Evolutionary conservation across 208 protist genomes (phyloP), one percentile per base, ranked within the genome.

Genomic region (Leishmania lainsoni): DNA sequence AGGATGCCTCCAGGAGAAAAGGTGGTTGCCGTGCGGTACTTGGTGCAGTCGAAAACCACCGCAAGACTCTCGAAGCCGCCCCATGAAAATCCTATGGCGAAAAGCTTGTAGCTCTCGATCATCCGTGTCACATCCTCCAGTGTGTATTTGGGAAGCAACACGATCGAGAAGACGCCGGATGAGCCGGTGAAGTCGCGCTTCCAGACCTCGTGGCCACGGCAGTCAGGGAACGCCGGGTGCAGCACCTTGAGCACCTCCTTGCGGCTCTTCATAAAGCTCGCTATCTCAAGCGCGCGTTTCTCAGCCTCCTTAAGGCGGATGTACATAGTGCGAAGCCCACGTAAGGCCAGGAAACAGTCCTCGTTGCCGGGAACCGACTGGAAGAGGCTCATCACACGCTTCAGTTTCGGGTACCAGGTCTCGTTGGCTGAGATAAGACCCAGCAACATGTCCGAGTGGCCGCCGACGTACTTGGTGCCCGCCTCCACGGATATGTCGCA

Each of bases 401-500:
- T 68, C 48, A 88, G 58, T 70, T 85, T 81, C 26, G 78, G 85
- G 54, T 80, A 79, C 78, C 76, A 83, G 75, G 54, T 51, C 63
- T 70, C 81, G 63, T 85, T 88, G 48, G 81, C 73, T 14, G 85
- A 83, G 32, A 88, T 81, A 17, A 88, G 78, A 10, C 85, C 85
- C 29, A 88, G 74, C 54, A 88, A 78, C 29, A 88, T 59, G 63
- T 88, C 85, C 26, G 85, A 88, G 78, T 85, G 85, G 51, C 85
- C 77, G 65, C 85, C 75, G 39, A 88, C 75, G 85, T 88, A 83
- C 78, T 85, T 88, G 73, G 81, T 88, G 70, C 80, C 81, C 3
- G 85, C 85, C 78, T 85, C 85, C 20, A 88, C 78, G 26, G 85
- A 88, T 65, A 88, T 88, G 63, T 88, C 81, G 78, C 80, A 84